Evolutionary conservation across 2,329 filamentous ascomycete genomes (phyloP).

Genomic region (Colletotrichum musae): DNA sequence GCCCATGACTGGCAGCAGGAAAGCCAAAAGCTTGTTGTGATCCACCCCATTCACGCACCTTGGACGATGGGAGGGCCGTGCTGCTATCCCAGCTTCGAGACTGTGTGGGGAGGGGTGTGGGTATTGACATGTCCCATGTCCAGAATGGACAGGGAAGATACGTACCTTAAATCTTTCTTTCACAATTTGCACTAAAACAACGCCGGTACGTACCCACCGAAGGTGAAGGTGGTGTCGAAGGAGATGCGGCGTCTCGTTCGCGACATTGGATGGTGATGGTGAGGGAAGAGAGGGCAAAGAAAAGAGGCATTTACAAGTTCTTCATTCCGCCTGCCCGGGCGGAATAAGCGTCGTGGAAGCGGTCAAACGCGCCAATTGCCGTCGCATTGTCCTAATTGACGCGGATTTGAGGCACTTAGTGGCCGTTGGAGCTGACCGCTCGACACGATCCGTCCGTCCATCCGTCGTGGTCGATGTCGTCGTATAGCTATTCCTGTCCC

Average conservation of each 20-base stretch:
- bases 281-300: conserved; percentile 12
- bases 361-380: conserved; percentile 25
- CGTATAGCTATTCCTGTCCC: conserved; percentile 10
- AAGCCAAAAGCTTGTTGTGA: conserved; percentile 42
- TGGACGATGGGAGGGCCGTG: conserved; percentile 32
- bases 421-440: conserved; percentile 37
- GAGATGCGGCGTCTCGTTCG: conserved; percentile 7
- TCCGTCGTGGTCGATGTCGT: not conserved
- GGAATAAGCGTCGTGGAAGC: conserved; percentile 15
- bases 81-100: conserved; percentile 2
- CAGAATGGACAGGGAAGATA: conserved; percentile 27
- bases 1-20: conserved; percentile 38
- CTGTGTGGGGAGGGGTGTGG: conserved; percentile 39
- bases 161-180: conserved; percentile 28
- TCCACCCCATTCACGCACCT: conserved; percentile 28
- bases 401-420: conserved; percentile 31
- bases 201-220: not conserved
- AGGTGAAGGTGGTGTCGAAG: too few relatives aligned
- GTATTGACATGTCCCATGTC: conserved; percentile 15
- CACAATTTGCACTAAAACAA: conserved; percentile 16
- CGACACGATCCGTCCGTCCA: conserved; percentile 9
- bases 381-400: conserved; percentile 25
- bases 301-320: conserved; percentile 2
- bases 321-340: not conserved
- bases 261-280: conserved; percentile 22